Percentiles rank a stretch among this genome's conserved stretches.
These are phyloP conservation scores for Penicillium sp. DNA, from an alignment of 2,329 filamentous ascomycete genomes.

Conservation along the genomic window DNA sequence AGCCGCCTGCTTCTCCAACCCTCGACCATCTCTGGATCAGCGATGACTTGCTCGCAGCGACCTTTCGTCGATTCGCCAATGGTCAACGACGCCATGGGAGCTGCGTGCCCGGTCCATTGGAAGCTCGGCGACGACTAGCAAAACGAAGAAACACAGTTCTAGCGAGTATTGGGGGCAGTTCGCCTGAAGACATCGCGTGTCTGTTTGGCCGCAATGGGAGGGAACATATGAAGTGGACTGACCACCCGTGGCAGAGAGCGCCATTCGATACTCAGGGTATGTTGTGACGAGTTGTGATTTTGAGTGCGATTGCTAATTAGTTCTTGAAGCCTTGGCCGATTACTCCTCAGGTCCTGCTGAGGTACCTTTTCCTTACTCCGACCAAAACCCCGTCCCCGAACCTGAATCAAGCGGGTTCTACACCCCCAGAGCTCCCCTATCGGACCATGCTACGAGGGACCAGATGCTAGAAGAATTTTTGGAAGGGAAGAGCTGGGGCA, in stretches of 20 bases:
- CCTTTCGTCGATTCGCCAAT: conserved; percentile 49
- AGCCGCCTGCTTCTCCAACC: conserved; percentile 25
- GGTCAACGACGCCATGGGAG: conserved; percentile 55
- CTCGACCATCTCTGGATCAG: conserved; percentile 46
- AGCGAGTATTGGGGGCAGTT: conserved; percentile 34
- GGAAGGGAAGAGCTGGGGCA: conserved; percentile 16
- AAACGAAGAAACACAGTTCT: conserved; percentile 55
- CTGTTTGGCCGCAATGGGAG: conserved; percentile 43
- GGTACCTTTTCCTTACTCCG: conserved; percentile 20
- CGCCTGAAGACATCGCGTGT: conserved; percentile 38
- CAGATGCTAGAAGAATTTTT: conserved; percentile 21
- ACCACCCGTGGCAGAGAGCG: conserved; percentile 25
- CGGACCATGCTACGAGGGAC: conserved; percentile 7
- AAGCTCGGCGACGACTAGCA: conserved; percentile 54
- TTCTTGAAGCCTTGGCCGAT: conserved; percentile 17
- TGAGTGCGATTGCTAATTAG: neutral
- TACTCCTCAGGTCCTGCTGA: conserved; percentile 20
- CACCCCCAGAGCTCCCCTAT: neutral
- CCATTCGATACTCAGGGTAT: conserved; percentile 26
- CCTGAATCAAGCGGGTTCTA: conserved; percentile 11
- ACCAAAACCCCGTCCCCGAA: conserved; percentile 16
- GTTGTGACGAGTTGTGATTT: neutral
- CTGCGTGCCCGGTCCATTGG: conserved; percentile 60
- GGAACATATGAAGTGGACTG: conserved; percentile 38
- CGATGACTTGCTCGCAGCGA: conserved; percentile 44